Percentiles rank a stretch among this genome's conserved stretches.
Evolutionary conservation across 768 basidiomycete species (phyloP).

Genomic region (Tulasnella sp.): DNA sequence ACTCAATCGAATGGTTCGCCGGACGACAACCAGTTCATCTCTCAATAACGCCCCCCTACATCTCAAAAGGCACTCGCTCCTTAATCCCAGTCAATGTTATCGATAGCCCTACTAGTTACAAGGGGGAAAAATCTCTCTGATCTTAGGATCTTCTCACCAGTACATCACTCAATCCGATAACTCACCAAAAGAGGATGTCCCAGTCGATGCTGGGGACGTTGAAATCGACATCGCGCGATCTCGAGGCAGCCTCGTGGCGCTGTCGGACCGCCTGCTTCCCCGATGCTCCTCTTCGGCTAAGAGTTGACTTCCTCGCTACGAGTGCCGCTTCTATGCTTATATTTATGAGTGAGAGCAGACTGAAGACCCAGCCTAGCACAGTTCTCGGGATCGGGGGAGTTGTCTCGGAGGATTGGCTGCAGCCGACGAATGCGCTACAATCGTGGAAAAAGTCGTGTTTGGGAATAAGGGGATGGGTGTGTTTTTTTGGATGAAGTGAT

Average conservation of each 20-base stretch:
- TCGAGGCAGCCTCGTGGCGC: too few relatives aligned
- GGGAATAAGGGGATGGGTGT: slow-evolving; percentile 38
- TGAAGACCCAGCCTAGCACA: too few relatives aligned
- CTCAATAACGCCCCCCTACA: neutral
- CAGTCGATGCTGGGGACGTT: too few relatives aligned
- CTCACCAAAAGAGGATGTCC: neutral
- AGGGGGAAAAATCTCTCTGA: too few relatives aligned
- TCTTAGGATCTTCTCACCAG: neutral
- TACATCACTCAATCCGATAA: neutral
- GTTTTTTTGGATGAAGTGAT: slow-evolving; percentile 21
- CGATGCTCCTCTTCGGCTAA: too few relatives aligned
- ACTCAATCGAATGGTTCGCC: neutral
- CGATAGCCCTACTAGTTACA: neutral
- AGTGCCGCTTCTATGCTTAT: too few relatives aligned
- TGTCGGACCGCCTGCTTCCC: too few relatives aligned
- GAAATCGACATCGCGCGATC: too few relatives aligned
- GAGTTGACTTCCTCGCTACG: too few relatives aligned
- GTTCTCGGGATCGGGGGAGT: slow-evolving; percentile 58
- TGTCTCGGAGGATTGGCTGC: slow-evolving; percentile 76
- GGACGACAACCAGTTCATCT: neutral
- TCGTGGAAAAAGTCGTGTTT: slow-evolving; percentile 59
- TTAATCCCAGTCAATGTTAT: neutral
- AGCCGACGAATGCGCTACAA: slow-evolving; percentile 70
- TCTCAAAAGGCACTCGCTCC: neutral
- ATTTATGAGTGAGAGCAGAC: too few relatives aligned